Conservation (phyloP, 768 basidiomycete species). For the Boletus reticuloceps region DNA sequence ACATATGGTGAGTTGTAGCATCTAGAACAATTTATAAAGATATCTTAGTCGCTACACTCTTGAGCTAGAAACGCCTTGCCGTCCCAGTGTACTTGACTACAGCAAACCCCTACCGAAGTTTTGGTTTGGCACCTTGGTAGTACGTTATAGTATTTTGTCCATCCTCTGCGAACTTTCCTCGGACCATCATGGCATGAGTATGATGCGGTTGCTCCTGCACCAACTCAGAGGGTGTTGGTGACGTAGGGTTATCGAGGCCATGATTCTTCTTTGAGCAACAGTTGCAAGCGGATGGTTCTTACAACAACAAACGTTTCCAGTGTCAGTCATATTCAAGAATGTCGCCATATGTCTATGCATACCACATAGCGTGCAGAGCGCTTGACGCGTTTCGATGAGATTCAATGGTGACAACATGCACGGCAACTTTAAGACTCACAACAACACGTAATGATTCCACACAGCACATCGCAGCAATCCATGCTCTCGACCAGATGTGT, state of each 20-base stretch:
- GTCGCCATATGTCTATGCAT: neutral
- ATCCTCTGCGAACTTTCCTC: conserved; percentile 11
- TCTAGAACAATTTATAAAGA: neutral
- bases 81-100: neutral
- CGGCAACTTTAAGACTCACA: conserved; percentile 5
- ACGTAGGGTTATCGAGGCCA: neutral
- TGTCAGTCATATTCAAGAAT: neutral
- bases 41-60: neutral
- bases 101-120: neutral
- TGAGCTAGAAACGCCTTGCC: neutral
- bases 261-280: conserved; percentile 14
- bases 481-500: conserved; percentile 1
- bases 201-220: conserved; percentile 18
- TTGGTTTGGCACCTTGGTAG: conserved; percentile 19
- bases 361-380: conserved; percentile 17
- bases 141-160: conserved; percentile 2
- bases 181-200: conserved; percentile 11
- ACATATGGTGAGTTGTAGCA: conserved; percentile 5
- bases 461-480: conserved; percentile 26
- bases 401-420: neutral
- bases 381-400: conserved; percentile 1
- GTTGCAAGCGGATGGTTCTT: conserved; percentile 14
- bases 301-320: neutral
- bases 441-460: conserved; percentile 20
- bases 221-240: neutral